Evolutionary conservation across 225 moss, liverwort and hornwort genomes (phyloP), one percentile per base, ranked within the genome.

Genomic region (Polytrichum formosum): DNA sequence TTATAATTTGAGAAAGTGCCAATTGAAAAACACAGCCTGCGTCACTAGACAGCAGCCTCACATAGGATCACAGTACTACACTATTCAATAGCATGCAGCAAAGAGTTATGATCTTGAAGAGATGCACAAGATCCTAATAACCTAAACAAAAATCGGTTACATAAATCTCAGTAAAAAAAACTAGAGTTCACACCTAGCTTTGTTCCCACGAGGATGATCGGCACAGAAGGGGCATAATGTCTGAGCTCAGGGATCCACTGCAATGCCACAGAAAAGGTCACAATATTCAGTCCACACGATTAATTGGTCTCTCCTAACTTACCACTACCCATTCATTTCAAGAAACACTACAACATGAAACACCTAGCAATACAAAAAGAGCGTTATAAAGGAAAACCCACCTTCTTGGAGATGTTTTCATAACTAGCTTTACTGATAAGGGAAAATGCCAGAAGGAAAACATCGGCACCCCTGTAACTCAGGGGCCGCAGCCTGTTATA

Each of bases 201-300:
- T 27, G 98, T 98, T 61, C 98, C 98, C 64, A 98, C 98, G 21
- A 98, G 92, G 46, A 98, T 98, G 78, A 98, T 92, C 73, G 98
- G 98, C 67, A 98, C 98, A 17, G 87, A 83, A 63, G 94, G 98
- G 18, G 98, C 98, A 68, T 98, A 98, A 82, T 98, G 98, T 91
- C 98, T 94, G 68, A 98, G 84, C 83, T 98, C 98, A 7, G 98
- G 98, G 53, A 98, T 98, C 98, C 98, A 98, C 98, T 98, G 94
- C 73, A 61, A 28, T 6, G 18, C n/a, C 23, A 6, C 20, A 23
- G 20, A 58, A 23, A 26, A 22, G 58, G 23, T 22, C 23, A 18
- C 74, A 18, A 81, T 67, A 68, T 73, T 55, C 66, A 25, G 63
- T 5, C 23, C 4, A 63, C 66, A 2, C 22, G 7, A 61, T 26